Base-by-base conservation (phyloP, 1,284 basidiomycete genomes). In the Uromyces viciae-fabae region DNA sequence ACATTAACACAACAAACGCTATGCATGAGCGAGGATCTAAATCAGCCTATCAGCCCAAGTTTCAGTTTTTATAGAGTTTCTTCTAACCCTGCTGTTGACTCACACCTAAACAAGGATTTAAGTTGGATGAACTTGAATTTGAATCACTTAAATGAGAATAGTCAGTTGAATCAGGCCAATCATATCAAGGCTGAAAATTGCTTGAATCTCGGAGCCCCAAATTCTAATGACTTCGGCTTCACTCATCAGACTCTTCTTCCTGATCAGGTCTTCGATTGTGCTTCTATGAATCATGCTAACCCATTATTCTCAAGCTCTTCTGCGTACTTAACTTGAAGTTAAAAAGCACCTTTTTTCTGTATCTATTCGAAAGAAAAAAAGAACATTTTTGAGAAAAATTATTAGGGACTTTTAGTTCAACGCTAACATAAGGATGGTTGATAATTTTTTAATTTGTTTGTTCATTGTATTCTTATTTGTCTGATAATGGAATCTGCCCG, bases 41-140 rank as follows among this genome's bases (percentile, higher is more conserved):
- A 52, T 52, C 68, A 52, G 46, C 28, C 68, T 28, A 25, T 19
- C 17, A 71, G 28, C 28, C 68, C 68, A 3, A 71, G 54, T 25
- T 46, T 31, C 1, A 36, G 68, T 0, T 52, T 71, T 36, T 52
- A 49, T 46, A 17, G 17, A 3, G 66, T 1, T 43, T 31, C 66
- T 31, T 17, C 33, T 22, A 19, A 28, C 22, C 43, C n/a, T 8
- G 28, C 49, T 52, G 33, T 52, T 15, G 54, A 36, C 31, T 5
- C 42, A 28, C n/a, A n/a, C n/a, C n/a, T n/a, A n/a, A n/a, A n/a
- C n/a, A 4, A 11, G 68, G 68, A 71, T 0, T 3, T 11, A 4
- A 46, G 54, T 71, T 71, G 68, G 68, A 9, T 71, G 28, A 71
- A 71, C 46, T n/a, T 31, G 7, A 36, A 71, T 71, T 46, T 33